A percentile compares a stretch with the other conserved stretches of the same genome.
Evolutionary conservation across 1,139 yeast species (phyloP).

Genomic region (Candida albicans): DNA sequence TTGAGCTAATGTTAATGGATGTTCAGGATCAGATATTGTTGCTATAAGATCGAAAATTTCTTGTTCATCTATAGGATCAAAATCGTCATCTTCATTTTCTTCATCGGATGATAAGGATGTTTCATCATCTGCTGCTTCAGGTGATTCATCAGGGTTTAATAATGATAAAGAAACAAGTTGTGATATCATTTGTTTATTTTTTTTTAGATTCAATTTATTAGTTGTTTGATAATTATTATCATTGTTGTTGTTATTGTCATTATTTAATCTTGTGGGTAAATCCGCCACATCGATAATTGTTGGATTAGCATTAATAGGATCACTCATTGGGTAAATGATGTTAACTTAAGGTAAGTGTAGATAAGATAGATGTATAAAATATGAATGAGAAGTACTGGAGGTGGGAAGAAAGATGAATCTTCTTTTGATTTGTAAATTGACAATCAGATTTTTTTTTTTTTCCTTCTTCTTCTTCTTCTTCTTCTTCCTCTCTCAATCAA

Average conservation of each 20-base stretch:
- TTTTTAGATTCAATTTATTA: not conserved
- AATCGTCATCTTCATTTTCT: slow-evolving; percentile 39
- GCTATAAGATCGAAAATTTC: slow-evolving; percentile 68
- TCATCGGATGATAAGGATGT: slow-evolving; percentile 8
- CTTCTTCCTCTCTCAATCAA: no score
- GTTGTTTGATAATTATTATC: not conserved
- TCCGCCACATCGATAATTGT: slow-evolving; percentile 72
- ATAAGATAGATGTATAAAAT: no score
- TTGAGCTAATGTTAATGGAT: slow-evolving; percentile 92
- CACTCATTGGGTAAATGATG: slow-evolving; percentile 44
- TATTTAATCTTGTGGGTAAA: slow-evolving; percentile 64
- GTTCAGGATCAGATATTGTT: slow-evolving; percentile 95
- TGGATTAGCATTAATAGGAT: slow-evolving; percentile 91
- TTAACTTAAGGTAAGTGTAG: no score
- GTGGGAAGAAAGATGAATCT: not conserved
- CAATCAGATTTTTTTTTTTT: not conserved
- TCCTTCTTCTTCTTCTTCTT: no score
- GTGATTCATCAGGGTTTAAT: slow-evolving; percentile 7
- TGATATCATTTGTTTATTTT: slow-evolving; percentile 8
- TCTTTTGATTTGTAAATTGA: not conserved
- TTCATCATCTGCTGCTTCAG: slow-evolving; percentile 3
- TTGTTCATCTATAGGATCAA: slow-evolving; percentile 72
- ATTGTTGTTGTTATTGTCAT: slow-evolving; percentile 9
- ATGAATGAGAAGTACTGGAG: no score
- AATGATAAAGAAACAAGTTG: slow-evolving; percentile 13